Evolutionary conservation across 176 grass and related monocot genomes (phyloP), one percentile per base, ranked within the genome.

Genomic region (Zoysia japonica): DNA sequence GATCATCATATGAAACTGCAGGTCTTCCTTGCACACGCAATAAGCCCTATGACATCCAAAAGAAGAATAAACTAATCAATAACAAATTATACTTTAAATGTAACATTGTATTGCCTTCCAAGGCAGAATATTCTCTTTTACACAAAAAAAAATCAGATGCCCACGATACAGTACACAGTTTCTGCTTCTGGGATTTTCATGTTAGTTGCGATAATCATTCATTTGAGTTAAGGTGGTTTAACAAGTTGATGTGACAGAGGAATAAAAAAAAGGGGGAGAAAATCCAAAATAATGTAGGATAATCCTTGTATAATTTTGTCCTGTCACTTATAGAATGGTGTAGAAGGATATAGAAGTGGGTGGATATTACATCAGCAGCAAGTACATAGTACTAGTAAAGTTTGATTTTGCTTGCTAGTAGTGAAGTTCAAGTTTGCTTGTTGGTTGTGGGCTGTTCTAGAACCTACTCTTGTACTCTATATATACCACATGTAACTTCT

Each of bases 1-100:
- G 96, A 45, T 94, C 92, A 85, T 98, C 92, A 85, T 88, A 94
- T 11, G 96, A 98, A 86, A 98, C 90, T 61, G 96, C 96, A 65
- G 96, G 96, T 49, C 92, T 83, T 50, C 96, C 96, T 90, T 98
- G 91, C 55, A 92, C 96, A 65, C 81, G 87, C 78, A 98, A 73
- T 67, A 90, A 89, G 70, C 92, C 92, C 96, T 98, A 71, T 63
- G 82, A 91, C 67, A 78, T 54, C 41, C 45, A 54, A 65, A 35
- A 65, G 54, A 72, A 71, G 45, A 74, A 48, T 78, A 76, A 67
- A 44, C 28, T 37, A 70, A 46, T 71, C 62, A 72, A 7, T 40
- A 83, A 38, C 41, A 15, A 61, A 68, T 1, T 17, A 54, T 74
- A 60, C 9, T 67, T 53, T 47, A n/a, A 53, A 7, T 50, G 14